Conservation (phyloP, 306 rosid species). For the Trifolium dubium region DNA sequence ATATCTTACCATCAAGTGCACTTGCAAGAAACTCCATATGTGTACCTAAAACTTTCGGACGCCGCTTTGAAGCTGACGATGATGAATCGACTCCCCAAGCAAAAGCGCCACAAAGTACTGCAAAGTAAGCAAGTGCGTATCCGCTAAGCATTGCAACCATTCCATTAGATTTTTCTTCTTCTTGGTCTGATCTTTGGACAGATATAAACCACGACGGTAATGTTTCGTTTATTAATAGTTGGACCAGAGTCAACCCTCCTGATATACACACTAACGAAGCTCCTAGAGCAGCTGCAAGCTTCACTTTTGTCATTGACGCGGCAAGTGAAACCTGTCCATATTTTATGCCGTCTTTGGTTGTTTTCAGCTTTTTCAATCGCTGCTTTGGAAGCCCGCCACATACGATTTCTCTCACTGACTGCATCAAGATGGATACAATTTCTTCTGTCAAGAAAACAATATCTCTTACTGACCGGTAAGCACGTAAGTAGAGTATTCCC, state of each 20-base stretch:
- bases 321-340: slow-evolving; percentile 75
- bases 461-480: slow-evolving; percentile 69
- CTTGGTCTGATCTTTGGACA: slow-evolving; percentile 62
- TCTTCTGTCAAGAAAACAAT: slow-evolving; percentile 73
- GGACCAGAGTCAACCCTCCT: slow-evolving; percentile 81
- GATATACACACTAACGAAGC: slow-evolving; percentile 90
- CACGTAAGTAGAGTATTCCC: slow-evolving; percentile 87
- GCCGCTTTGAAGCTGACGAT: slow-evolving; percentile 79
- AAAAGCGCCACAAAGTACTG: slow-evolving; percentile 79
- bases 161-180: slow-evolving; percentile 65
- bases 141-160: slow-evolving; percentile 89
- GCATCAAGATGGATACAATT: slow-evolving; percentile 78
- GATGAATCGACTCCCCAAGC: slow-evolving; percentile 95
- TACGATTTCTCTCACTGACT: slow-evolving; percentile 76
- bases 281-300: slow-evolving; percentile 91
- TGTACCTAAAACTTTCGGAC: slow-evolving; percentile 70
- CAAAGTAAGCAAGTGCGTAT: slow-evolving; percentile 86
- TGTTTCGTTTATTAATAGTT: slow-evolving; percentile 80
- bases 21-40: slow-evolving; percentile 96
- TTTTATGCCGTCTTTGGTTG: slow-evolving; percentile 53
- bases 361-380: slow-evolving; percentile 52
- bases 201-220: slow-evolving; percentile 95
- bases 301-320: slow-evolving; percentile 71
- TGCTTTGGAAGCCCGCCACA: slow-evolving; percentile 55
- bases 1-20: slow-evolving; percentile 91